phyloP scores from a whole-genome alignment of 1,284 basidiomycete species.

The Marasmius fiardii region DNA sequence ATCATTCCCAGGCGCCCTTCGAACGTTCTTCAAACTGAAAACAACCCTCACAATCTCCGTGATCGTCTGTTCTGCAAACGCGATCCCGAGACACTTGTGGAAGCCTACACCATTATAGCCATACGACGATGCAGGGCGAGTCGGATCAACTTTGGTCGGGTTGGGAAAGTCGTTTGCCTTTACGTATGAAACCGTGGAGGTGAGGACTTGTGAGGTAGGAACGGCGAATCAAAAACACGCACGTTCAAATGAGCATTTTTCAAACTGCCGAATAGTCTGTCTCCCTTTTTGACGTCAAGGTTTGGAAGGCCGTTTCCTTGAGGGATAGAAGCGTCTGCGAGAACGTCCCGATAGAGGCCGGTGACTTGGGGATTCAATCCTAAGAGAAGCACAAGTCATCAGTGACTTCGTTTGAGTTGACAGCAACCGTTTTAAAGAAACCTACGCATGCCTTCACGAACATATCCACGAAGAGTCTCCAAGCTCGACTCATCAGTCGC shows the following conservation, averaged over 20 bases:
- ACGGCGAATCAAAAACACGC: background rate
- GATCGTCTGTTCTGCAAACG: too few relatives aligned
- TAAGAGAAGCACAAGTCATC: constrained; percentile 13
- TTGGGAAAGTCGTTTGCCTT: constrained; percentile 43
- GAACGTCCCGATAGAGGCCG: constrained; percentile 42
- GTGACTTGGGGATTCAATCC: constrained; percentile 40
- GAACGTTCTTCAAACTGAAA: constrained; percentile 42
- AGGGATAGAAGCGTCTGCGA: constrained; percentile 31
- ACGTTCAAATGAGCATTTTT: too few relatives aligned
- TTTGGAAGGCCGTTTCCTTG: constrained; percentile 36
- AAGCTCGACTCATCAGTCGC: constrained; percentile 30
- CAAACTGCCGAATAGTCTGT: constrained; percentile 38
- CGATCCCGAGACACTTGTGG: constrained; percentile 40
- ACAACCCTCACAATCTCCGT: constrained; percentile 42
- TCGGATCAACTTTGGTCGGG: constrained; percentile 37
- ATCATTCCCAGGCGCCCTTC: constrained; percentile 37
- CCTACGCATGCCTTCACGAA: constrained; percentile 51
- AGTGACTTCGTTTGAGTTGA: background rate
- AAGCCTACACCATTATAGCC: constrained; percentile 42
- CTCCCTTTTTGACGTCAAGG: constrained; percentile 37
- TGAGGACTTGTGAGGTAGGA: background rate
- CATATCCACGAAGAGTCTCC: constrained; percentile 45
- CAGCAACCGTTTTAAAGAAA: constrained; percentile 9
- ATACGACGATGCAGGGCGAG: constrained; percentile 33
- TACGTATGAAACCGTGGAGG: background rate